phyloP scores from a whole-genome alignment of 2,329 filamentous ascomycete species.

The Stagonosporopsis cucurbitacearum region DNA sequence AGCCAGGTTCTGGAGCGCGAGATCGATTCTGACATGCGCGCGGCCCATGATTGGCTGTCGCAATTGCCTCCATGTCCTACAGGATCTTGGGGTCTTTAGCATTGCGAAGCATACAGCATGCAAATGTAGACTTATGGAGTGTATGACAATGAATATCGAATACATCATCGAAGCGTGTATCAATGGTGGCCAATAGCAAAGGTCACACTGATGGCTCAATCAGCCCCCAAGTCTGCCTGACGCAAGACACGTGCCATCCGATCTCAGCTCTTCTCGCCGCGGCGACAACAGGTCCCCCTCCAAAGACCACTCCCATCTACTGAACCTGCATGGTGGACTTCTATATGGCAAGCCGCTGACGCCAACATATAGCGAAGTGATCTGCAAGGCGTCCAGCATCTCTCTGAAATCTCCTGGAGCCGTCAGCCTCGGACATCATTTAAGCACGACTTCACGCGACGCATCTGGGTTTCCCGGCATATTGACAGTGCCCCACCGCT shows the following conservation, averaged over 20 bases:
- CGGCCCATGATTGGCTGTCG: slow-evolving; percentile 3
- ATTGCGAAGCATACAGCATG: background rate
- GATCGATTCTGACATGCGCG: background rate
- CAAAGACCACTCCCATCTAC: slow-evolving; percentile 3
- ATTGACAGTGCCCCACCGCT: background rate
- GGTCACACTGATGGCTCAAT: background rate
- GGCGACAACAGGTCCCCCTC: background rate
- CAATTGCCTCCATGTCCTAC: background rate
- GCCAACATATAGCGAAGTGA: slow-evolving; percentile 6
- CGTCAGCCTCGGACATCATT: background rate
- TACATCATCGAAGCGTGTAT: background rate
- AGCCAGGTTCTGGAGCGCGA: slow-evolving; percentile 5
- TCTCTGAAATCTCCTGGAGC: slow-evolving; percentile 1
- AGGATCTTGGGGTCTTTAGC: background rate
- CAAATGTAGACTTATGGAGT: background rate
- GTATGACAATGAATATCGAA: background rate
- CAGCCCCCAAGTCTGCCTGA: background rate
- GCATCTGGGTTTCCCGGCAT: background rate
- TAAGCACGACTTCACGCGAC: slow-evolving; percentile 2
- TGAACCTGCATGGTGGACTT: background rate
- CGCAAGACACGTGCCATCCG: background rate
- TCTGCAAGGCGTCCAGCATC: slow-evolving; percentile 23
- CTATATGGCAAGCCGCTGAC: slow-evolving; percentile 4
- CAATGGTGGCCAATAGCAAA: background rate
- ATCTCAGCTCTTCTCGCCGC: background rate